A percentile compares a stretch with the other conserved stretches of the same genome.
phyloP scores from a whole-genome alignment of 1,284 basidiomycete genomes.

The Sanghuangporus baumii region DNA sequence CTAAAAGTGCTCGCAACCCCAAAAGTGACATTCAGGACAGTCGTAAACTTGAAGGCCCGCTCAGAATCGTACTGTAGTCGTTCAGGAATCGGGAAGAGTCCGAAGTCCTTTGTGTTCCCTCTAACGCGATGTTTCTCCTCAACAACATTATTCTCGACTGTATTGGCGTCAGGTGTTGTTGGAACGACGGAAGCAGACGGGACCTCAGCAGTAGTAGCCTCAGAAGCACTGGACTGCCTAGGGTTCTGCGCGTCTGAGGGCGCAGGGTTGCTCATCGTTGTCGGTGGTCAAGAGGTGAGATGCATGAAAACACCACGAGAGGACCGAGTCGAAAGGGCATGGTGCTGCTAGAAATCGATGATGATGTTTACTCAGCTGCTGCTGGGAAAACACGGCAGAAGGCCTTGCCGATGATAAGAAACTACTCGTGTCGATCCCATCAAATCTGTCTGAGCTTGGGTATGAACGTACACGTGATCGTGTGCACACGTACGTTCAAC shows the following conservation, averaged over 20 bases:
- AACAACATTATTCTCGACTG: not conserved
- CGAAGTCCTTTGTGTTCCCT: conserved; percentile 22
- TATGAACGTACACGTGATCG: not conserved
- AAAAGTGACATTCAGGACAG: conserved; percentile 32
- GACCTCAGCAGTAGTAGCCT: not conserved
- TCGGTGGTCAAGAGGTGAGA: not conserved
- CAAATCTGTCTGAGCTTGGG: not conserved
- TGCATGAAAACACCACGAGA: not conserved
- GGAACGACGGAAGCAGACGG: not conserved
- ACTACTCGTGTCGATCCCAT: not conserved
- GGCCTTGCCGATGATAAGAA: not conserved
- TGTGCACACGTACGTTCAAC: no score
- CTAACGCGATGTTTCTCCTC: not conserved
- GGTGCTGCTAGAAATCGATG: no score
- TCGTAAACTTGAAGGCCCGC: conserved; percentile 26
- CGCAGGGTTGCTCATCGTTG: conserved; percentile 3
- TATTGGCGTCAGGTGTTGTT: not conserved
- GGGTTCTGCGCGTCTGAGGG: conserved; percentile 1
- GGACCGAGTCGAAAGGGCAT: no score
- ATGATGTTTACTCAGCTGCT: not conserved
- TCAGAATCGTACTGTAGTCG: conserved; percentile 28
- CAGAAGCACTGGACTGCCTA: conserved; percentile 5
- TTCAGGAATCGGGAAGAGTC: conserved; percentile 33
- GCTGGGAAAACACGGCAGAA: not conserved
- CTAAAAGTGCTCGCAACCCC: conserved; percentile 32